Conservation (phyloP, 805 yeast genomes). For the Saturnispora galanensis region DNA sequence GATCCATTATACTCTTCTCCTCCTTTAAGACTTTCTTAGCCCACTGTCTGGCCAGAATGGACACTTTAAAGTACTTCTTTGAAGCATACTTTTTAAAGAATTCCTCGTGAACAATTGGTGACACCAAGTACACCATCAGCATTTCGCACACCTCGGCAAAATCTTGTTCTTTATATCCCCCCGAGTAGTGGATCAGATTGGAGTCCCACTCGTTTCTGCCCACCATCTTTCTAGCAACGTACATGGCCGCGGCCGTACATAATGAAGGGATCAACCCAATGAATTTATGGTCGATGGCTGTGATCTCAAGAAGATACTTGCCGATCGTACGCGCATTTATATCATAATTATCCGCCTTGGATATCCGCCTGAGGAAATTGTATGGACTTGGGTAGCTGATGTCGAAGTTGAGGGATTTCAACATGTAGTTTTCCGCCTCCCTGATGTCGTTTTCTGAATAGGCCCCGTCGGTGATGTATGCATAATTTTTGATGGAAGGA, state of each 20-base stretch:
- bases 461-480: constrained; percentile 82
- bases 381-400: constrained; percentile 82
- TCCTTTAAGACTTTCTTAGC: constrained; percentile 51
- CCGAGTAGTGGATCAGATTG: constrained; percentile 82
- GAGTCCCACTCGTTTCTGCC: constrained; percentile 69
- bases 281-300: constrained; percentile 66
- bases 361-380: constrained; percentile 79
- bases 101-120: constrained; percentile 84
- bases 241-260: constrained; percentile 85
- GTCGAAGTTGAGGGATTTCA: constrained; percentile 63
- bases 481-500: constrained; percentile 77
- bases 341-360: constrained; percentile 87
- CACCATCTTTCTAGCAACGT: constrained; percentile 63
- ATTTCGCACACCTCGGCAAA: constrained; percentile 62
- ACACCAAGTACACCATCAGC: constrained; percentile 65
- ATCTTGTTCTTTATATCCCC: constrained; percentile 72
- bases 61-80: constrained; percentile 78
- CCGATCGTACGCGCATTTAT: constrained; percentile 76
- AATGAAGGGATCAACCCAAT: constrained; percentile 66
- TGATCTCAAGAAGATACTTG: constrained; percentile 70
- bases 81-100: constrained; percentile 90
- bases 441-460: constrained; percentile 72
- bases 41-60: constrained; percentile 74
- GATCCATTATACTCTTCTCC: constrained; percentile 33
- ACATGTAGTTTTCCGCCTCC: constrained; percentile 71